Evolutionary conservation across 352 stramenopile species (phyloP), one percentile per base, ranked within the genome.

Genomic region (Globisporangium echinulatum): DNA sequence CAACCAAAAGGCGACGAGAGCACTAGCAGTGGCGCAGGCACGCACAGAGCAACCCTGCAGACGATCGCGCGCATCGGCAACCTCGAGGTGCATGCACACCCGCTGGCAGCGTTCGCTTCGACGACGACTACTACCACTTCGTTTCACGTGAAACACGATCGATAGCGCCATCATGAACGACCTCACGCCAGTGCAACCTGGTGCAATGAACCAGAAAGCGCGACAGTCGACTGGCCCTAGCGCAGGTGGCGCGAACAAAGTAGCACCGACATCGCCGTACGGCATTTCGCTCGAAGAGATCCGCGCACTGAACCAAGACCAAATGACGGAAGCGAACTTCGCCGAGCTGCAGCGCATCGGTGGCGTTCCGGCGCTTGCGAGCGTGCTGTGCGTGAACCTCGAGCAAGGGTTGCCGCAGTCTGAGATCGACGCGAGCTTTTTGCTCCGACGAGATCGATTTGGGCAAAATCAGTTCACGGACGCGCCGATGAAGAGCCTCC

Each of bases 301-400:
- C 33, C 76, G 74, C 0, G 61, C 74, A 37, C 59, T 93, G 8
- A 93, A 93, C 42, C 69, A 88, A 46, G 84, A 90, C 59, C 82
- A 92, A 63, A 92, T 93, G 82, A 92, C 77, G 0, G 79, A 90
- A n/a, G 52, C 66, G 10, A 93, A 93, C 54, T 47, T 92, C 6
- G 66, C 66, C 5, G 77, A 88, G 56, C 63, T 92, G 1, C 67
- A 67, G 7, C 71, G 77, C 51, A 80, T 92, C 61, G 80, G 84
- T 43, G 84, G 82, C 14, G 69, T 88, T 1, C 25, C 56, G 8
- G 69, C 58, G 0, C 70, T 93, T 36, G 84, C 84, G 0, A 74
- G 71, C 7, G 40, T 90, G 46, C 62, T 93, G n/a, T 87, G 74
- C 58, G 82, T 92, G 17, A 83, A 92, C 46, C 42, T 86, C 3